Conservation (phyloP, 441 rosid genomes). For the Eruca vesicaria region DNA sequence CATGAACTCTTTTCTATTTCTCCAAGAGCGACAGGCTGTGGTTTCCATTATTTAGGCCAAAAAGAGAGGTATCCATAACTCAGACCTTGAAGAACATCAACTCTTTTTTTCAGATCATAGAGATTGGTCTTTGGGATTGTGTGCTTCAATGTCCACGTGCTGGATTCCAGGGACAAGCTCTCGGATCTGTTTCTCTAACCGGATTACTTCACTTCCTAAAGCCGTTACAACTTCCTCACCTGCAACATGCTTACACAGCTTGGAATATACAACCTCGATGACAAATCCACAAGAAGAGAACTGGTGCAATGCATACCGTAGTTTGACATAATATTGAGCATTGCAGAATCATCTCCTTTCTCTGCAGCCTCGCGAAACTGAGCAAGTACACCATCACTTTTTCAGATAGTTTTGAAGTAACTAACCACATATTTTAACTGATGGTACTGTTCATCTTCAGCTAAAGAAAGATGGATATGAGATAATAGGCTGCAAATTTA, state of each 20-base stretch:
- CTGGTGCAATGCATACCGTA: constrained; percentile 78
- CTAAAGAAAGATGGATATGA: neutral
- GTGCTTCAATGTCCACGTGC: constrained; percentile 98
- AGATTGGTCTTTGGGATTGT: constrained; percentile 62
- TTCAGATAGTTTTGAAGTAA: neutral
- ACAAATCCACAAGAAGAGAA: neutral
- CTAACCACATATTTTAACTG: too few species aligned
- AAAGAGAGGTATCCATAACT: neutral
- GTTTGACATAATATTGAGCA: constrained; percentile 80
- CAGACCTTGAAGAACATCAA: neutral
- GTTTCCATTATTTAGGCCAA: constrained; percentile 4
- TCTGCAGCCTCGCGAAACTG: constrained; percentile 84
- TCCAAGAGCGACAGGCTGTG: neutral
- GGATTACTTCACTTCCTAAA: constrained; percentile 91
- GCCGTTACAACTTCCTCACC: constrained; percentile 99
- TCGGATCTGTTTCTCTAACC: constrained; percentile 93
- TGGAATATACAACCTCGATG: neutral
- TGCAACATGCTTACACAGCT: constrained; percentile 38
- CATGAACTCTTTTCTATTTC: neutral
- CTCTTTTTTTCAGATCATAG: constrained; percentile 30
- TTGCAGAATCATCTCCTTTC: constrained; percentile 56
- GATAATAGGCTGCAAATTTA: neutral
- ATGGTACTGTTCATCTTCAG: neutral
- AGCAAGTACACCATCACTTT: constrained; percentile 14
- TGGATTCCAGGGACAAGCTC: constrained; percentile 96